Conservation (phyloP, 352 stramenopile species). For the Plasmopara muralis region DNA sequence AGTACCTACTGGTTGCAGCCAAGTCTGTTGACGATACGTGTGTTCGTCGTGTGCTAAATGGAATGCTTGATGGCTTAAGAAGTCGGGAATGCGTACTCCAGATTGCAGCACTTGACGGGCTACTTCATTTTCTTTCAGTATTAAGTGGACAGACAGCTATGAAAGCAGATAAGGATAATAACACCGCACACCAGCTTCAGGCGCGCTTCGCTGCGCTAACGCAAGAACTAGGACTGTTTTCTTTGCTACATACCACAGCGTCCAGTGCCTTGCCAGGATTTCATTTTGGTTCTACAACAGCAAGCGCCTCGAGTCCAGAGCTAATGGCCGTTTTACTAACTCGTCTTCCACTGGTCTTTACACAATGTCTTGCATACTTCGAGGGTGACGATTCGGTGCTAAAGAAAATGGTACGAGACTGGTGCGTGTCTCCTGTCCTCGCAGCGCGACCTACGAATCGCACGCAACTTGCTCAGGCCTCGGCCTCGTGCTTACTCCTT, state of each 20-base stretch:
- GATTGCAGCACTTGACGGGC: constrained; percentile 58
- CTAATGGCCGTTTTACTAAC: constrained; percentile 51
- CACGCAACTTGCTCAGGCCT: constrained; percentile 41
- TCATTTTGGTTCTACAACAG: constrained; percentile 2
- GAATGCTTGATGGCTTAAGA: constrained; percentile 62
- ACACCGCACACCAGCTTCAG: constrained; percentile 22
- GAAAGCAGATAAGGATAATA: constrained; percentile 13
- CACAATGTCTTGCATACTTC: constrained; percentile 73
- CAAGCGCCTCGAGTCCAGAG: constrained; percentile 10
- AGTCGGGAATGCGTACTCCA: constrained; percentile 57
- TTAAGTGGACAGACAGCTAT: constrained; percentile 17
- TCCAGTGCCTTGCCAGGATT: constrained; percentile 38
- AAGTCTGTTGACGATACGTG: constrained; percentile 36
- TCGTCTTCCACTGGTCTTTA: constrained; percentile 74
- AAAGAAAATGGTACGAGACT: constrained; percentile 61
- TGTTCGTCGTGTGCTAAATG: constrained; percentile 49
- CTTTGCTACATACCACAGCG: constrained; percentile 54
- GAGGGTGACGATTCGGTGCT: constrained; percentile 56
- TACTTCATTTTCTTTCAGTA: constrained; percentile 72
- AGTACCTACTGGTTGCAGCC: constrained; percentile 48
- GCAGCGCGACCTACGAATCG: constrained; percentile 34
- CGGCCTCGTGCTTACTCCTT: constrained; percentile 60
- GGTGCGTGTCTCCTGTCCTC: constrained; percentile 62
- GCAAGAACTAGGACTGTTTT: constrained; percentile 72
- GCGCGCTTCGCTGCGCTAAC: constrained; percentile 46